phyloP scores from a whole-genome alignment of 768 basidiomycete genomes.

The Pulveroboletus ravenelii region DNA sequence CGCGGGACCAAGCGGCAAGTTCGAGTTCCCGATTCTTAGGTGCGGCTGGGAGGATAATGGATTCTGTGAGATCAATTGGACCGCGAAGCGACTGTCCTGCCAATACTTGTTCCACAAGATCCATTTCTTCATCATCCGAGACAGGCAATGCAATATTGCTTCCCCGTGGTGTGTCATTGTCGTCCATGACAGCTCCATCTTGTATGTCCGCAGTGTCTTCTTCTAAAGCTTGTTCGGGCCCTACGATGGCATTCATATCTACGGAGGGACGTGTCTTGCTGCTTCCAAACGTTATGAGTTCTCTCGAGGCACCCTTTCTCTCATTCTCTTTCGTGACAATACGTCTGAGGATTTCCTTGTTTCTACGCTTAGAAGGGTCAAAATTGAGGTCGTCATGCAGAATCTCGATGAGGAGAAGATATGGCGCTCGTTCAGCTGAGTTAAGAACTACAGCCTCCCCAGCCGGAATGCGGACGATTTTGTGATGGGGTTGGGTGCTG shows the following conservation, averaged over 20 bases:
- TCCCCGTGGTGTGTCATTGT: slow-evolving; percentile 18
- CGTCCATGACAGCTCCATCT: slow-evolving; percentile 9
- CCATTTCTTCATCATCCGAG: slow-evolving; percentile 81
- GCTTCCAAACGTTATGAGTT: slow-evolving; percentile 44
- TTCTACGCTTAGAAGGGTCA: slow-evolving; percentile 75
- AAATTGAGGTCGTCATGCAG: slow-evolving; percentile 89
- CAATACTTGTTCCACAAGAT: slow-evolving; percentile 94
- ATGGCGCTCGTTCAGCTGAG: slow-evolving; percentile 94
- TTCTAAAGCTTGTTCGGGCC: slow-evolving; percentile 30
- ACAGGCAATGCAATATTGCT: slow-evolving; percentile 16
- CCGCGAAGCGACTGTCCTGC: slow-evolving; percentile 67
- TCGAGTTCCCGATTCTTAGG: slow-evolving; percentile 91
- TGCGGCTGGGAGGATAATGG: slow-evolving; percentile 73
- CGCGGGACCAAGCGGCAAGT: slow-evolving; percentile 73
- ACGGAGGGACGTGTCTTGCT: slow-evolving; percentile 13
- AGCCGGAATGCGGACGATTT: slow-evolving; percentile 94
- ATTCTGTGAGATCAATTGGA: slow-evolving; percentile 76
- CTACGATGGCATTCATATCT: slow-evolving; percentile 21
- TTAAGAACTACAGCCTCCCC: slow-evolving; percentile 97
- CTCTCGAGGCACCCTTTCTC: slow-evolving; percentile 52
- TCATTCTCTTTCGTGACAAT: slow-evolving; percentile 65
- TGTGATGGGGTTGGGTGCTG: slow-evolving; percentile 71
- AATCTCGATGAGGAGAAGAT: slow-evolving; percentile 87
- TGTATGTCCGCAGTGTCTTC: slow-evolving; percentile 27
- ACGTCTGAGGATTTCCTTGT: slow-evolving; percentile 81